Percentiles rank a stretch among this genome's conserved stretches.
Conservation (phyloP, 2,329 filamentous ascomycete genomes). For the Corniculantispora saksenae region DNA sequence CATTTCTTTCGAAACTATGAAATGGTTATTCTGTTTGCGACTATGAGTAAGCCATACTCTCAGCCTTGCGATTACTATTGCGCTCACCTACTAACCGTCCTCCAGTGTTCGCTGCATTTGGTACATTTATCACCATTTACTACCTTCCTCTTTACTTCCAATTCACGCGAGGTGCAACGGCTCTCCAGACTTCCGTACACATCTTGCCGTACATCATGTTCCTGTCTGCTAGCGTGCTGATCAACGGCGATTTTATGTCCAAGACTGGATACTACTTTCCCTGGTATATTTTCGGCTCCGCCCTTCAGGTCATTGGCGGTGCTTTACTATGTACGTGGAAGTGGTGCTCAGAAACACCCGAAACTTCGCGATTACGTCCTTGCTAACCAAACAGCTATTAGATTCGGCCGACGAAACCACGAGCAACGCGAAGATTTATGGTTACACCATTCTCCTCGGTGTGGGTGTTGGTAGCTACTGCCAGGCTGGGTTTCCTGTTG, state of each 20-base stretch:
- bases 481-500: constrained; percentile 37
- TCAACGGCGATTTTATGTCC: constrained; percentile 38
- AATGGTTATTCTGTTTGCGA: constrained; percentile 44
- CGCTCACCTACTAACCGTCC: background rate
- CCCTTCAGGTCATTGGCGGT: constrained; percentile 34
- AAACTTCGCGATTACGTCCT: background rate
- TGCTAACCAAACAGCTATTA: background rate
- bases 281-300: constrained; percentile 39
- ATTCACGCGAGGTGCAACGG: constrained; percentile 43
- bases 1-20: constrained; percentile 43
- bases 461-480: constrained; percentile 39
- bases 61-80: too few species aligned
- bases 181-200: constrained; percentile 40
- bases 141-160: constrained; percentile 54
- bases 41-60: constrained; percentile 27
- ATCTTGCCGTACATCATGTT: constrained; percentile 44
- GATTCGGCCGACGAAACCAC: constrained; percentile 27
- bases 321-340: constrained; percentile 33
- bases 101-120: constrained; percentile 21
- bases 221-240: constrained; percentile 35
- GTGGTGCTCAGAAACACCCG: background rate
- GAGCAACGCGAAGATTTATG: constrained; percentile 31
- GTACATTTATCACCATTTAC: constrained; percentile 40
- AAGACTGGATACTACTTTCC: constrained; percentile 40
- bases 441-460: constrained; percentile 41